These are phyloP conservation scores for Misopates orontium DNA, from an alignment of 257 asterid genomes.

Conservation along the genomic window DNA sequence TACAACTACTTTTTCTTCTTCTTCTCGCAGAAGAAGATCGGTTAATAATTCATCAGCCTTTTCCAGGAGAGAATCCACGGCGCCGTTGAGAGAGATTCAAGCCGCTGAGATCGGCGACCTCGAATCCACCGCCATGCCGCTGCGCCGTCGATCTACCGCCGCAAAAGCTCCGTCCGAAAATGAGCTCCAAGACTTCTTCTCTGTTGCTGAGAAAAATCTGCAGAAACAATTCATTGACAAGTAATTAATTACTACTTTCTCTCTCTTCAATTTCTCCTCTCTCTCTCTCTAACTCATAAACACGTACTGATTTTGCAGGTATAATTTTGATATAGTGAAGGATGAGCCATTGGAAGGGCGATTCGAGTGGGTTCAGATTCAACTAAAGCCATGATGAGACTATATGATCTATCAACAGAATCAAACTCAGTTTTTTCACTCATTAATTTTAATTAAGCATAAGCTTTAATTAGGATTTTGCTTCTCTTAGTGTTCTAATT, in stretches of 20 bases:
- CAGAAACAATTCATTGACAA: slow-evolving; percentile 45
- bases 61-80: slow-evolving; percentile 38
- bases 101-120: slow-evolving; percentile 34
- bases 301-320: slow-evolving; percentile 38
- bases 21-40: slow-evolving; percentile 12
- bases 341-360: slow-evolving; percentile 62
- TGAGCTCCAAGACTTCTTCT: slow-evolving; percentile 63
- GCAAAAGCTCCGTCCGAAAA: slow-evolving; percentile 46
- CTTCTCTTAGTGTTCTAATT: too few relatives aligned
- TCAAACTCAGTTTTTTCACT: neutral
- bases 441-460: slow-evolving; percentile 22
- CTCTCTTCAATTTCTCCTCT: neutral
- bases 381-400: slow-evolving; percentile 35
- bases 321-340: slow-evolving; percentile 57
- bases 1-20: slow-evolving; percentile 9
- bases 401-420: neutral
- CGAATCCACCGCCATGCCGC: slow-evolving; percentile 41
- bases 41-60: neutral
- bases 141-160: slow-evolving; percentile 28
- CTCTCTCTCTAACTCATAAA: too few relatives aligned
- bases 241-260: slow-evolving; percentile 38
- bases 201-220: slow-evolving; percentile 49
- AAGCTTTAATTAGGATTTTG: slow-evolving; percentile 4
- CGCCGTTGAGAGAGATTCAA: slow-evolving; percentile 36
- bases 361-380: slow-evolving; percentile 52